Percentiles rank a stretch among this genome's conserved stretches.
Conservation (phyloP, 2,329 filamentous ascomycete species). For the Neofusicoccum laricinum region DNA sequence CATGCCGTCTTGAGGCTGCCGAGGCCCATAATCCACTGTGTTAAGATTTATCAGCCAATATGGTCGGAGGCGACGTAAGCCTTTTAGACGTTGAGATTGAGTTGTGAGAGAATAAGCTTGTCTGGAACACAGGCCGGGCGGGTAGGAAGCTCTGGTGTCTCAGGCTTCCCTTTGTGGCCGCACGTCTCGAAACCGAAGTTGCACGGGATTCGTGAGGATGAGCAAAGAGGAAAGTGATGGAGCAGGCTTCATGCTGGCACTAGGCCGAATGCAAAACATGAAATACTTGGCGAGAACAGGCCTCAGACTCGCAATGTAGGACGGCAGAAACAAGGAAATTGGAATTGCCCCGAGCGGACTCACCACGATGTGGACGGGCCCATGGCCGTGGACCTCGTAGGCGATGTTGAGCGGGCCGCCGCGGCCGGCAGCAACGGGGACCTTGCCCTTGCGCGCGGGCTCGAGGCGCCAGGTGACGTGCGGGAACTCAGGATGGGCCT, state of each 20-base stretch:
- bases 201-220: slow-evolving; percentile 7
- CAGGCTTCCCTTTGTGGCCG: slow-evolving; percentile 4
- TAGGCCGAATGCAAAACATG: background rate
- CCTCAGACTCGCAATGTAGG: slow-evolving; percentile 11
- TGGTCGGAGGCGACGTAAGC: background rate
- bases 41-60: background rate
- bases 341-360: slow-evolving; percentile 33
- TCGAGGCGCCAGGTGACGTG: slow-evolving; percentile 68
- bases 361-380: slow-evolving; percentile 70
- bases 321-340: slow-evolving; percentile 8
- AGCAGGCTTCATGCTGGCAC: slow-evolving; percentile 15
- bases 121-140: slow-evolving; percentile 3
- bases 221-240: slow-evolving; percentile 17
- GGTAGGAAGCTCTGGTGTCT: background rate
- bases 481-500: slow-evolving; percentile 64
- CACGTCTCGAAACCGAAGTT: slow-evolving; percentile 1
- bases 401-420: slow-evolving; percentile 74
- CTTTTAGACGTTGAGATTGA: slow-evolving; percentile 12
- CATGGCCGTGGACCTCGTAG: slow-evolving; percentile 78
- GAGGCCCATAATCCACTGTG: slow-evolving; percentile 76
- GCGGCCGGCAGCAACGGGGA: slow-evolving; percentile 64
- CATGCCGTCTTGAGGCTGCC: slow-evolving; percentile 67
- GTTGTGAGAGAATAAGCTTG: slow-evolving; percentile 12
- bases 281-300: slow-evolving; percentile 3
- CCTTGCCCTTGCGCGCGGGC: slow-evolving; percentile 60